These are phyloP conservation scores for Borovskyia barvae DNA, from an alignment of 208 protist genomes.

Conservation along the genomic window DNA sequence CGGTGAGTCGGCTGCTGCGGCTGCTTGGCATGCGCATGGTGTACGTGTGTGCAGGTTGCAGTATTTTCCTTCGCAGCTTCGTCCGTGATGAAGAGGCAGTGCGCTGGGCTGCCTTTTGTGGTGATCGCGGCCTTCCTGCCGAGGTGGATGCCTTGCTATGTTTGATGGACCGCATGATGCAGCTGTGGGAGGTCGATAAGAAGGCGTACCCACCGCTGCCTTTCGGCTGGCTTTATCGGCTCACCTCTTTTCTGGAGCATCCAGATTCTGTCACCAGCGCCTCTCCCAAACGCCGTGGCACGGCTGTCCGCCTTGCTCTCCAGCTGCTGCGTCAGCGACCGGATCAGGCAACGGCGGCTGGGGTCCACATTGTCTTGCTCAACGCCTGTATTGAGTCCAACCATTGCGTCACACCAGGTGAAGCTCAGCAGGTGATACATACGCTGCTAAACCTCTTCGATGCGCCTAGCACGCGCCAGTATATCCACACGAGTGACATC, in stretches of 20 bases:
- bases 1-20: constrained; percentile 72
- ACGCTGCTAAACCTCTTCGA: constrained; percentile 71
- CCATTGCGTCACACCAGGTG: constrained; percentile 48
- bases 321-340: constrained; percentile 35
- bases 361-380: constrained; percentile 63
- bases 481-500: constrained; percentile 69
- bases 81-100: constrained; percentile 25
- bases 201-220: constrained; percentile 59
- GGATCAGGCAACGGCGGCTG: constrained; percentile 41
- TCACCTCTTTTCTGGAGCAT: constrained; percentile 55
- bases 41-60: constrained; percentile 49
- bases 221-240: constrained; percentile 84
- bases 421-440: constrained; percentile 57
- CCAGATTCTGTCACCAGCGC: constrained; percentile 37
- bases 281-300: constrained; percentile 53
- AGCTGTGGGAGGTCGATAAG: constrained; percentile 37
- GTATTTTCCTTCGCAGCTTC: constrained; percentile 41
- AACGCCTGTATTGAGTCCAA: constrained; percentile 63
- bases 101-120: constrained; percentile 62
- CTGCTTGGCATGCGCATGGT: constrained; percentile 73
- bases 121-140: constrained; percentile 65
- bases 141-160: constrained; percentile 70
- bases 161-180: constrained; percentile 55
- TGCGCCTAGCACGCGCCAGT: constrained; percentile 57
- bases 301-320: constrained; percentile 58